Evolutionary conservation across 208 protist genomes (phyloP).

Genomic region (Blechomonas ayalai): DNA sequence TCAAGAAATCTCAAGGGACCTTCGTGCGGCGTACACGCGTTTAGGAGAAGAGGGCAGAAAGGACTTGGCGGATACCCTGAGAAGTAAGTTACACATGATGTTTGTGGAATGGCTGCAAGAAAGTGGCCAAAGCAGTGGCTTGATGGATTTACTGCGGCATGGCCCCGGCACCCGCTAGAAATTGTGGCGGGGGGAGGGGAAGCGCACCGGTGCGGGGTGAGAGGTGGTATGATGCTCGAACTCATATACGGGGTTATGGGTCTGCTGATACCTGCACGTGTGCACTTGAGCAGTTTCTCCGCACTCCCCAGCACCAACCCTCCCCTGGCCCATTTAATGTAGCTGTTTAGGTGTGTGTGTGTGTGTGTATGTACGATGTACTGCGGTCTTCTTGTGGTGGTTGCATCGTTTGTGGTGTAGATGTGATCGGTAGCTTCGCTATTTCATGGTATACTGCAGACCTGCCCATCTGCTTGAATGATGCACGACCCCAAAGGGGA

Average conservation of each 20-base stretch:
- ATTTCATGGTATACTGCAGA: too few relatives aligned
- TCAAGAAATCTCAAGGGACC: conserved; percentile 64
- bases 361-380: not conserved
- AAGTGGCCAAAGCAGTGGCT: conserved; percentile 60
- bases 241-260: too few relatives aligned
- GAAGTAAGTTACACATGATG: conserved; percentile 58
- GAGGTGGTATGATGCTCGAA: conserved; percentile 1
- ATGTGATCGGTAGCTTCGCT: too few relatives aligned
- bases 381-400: too few relatives aligned
- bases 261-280: too few relatives aligned
- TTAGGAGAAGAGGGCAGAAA: conserved; percentile 62
- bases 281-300: not conserved
- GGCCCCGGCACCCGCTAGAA: not conserved
- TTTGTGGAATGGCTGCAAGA: conserved; percentile 85
- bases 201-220: too few relatives aligned
- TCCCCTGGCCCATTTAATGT: too few relatives aligned
- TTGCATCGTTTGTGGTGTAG: too few relatives aligned
- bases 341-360: not conserved
- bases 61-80: conserved; percentile 66
- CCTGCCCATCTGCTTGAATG: too few relatives aligned
- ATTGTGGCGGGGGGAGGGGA: not conserved
- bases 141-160: conserved; percentile 58
- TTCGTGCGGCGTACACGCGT: conserved; percentile 46
- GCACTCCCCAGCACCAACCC: too few relatives aligned
- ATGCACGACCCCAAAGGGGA: too few relatives aligned